Conservation (phyloP, 768 basidiomycete genomes). For the Lactarius hengduanensis region DNA sequence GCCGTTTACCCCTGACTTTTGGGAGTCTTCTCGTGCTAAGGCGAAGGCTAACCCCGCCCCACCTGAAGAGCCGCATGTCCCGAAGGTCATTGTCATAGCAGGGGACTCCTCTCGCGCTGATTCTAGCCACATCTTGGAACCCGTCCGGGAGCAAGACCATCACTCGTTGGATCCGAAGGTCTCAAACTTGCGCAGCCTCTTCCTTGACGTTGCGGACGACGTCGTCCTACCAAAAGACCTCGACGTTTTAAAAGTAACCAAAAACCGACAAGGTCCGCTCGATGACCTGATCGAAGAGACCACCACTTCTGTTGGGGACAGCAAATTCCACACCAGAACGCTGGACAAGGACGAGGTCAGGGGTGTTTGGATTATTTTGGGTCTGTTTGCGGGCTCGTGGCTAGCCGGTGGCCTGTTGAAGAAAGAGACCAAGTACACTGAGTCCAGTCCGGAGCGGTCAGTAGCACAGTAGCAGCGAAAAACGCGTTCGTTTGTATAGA, state of each 20-base stretch:
- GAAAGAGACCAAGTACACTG: conserved; percentile 30
- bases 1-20: conserved; percentile 63
- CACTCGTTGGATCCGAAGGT: neutral
- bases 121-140: conserved; percentile 44
- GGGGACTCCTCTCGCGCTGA: conserved; percentile 48
- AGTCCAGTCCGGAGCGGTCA: conserved; percentile 23
- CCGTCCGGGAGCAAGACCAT: conserved; percentile 28
- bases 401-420: conserved; percentile 40
- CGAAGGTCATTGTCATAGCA: conserved; percentile 53
- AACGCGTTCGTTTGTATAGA: neutral
- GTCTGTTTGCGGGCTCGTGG: conserved; percentile 50
- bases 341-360: conserved; percentile 45
- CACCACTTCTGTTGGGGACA: neutral
- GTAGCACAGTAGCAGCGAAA: neutral
- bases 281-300: conserved; percentile 26
- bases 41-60: conserved; percentile 31
- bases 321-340: conserved; percentile 32
- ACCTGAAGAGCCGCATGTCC: conserved; percentile 34
- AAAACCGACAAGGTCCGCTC: conserved; percentile 17
- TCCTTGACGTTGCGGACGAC: conserved; percentile 40
- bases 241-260: conserved; percentile 4
- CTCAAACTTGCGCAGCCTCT: conserved; percentile 32
- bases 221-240: conserved; percentile 36
- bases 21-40: conserved; percentile 48
- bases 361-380: conserved; percentile 50